Base-by-base conservation (phyloP, 305 asterid species). In the Solanum hybrid region DNA sequence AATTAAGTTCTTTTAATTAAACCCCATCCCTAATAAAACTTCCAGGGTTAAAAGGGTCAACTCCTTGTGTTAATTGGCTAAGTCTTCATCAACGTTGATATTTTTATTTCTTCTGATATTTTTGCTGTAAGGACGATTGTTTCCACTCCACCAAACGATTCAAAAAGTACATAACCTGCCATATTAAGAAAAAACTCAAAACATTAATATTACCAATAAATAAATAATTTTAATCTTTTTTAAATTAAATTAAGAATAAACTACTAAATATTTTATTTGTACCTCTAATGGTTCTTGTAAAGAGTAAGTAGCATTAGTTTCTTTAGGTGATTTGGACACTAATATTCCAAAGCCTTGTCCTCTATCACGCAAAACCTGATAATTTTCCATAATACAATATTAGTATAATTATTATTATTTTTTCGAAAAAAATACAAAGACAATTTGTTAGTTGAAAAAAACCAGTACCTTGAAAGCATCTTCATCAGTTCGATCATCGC, bases 401-500 rank as follows among this genome's bases (percentile, higher is more conserved):
- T n/a, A 74, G 42, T 36, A 73, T 2, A 42, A 64, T 22, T 31
- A 57, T 61, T 42, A 88, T 14, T 57, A 46, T 76, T 36, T 1
- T 57, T 34, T 4, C 4, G 2, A 7, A 61, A 34, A 20, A 57
- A 18, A 4, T 84, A 14, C 20, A 57, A 85, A 57, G 22, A 33
- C 35, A 33, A 33, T 81, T 81, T 40, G 12, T 57, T 31, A 20
- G 2, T 57, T 20, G 5, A 85, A 33, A 0, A 29, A 11, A 40
- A 22, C 9, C n/a, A 34, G 29, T 93, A 97, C 99, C 82, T 90
- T 94, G 86, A 97, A 97, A 51, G 99, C 99, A 91, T 97, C 99
- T 87, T 97, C 99, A 36, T 97, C 99, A 0, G 98, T 96, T 11
- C 95, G 92, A 89, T 97, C 99, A 85, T 97, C 99, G 3, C 99